Evolutionary conservation across 140 eudicot species (phyloP).

Genomic region (Oenanthe javanica): DNA sequence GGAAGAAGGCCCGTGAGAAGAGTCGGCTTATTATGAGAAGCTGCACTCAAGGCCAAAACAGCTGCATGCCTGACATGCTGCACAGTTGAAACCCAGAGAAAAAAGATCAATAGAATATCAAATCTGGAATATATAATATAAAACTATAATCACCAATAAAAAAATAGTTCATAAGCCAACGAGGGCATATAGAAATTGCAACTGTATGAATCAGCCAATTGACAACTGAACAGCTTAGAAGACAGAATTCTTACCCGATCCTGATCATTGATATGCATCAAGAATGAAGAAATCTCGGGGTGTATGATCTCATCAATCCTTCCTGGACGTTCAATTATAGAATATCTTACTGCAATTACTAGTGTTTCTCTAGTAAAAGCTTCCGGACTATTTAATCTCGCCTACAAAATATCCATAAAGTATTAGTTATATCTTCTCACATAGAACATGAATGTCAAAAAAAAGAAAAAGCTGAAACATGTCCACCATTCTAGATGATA

Average conservation of each 20-base stretch:
- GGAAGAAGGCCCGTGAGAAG: constrained; percentile 84
- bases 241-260: constrained; percentile 52
- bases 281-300: constrained; percentile 86
- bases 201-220: neutral
- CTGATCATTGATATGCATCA: constrained; percentile 90
- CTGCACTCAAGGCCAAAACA: constrained; percentile 87
- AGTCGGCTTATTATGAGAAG: constrained; percentile 89
- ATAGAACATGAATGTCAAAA: neutral
- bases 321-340: constrained; percentile 88
- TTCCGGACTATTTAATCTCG: constrained; percentile 33
- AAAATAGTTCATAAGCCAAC: neutral
- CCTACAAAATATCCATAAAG: constrained; percentile 41
- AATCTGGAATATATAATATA: too few species aligned
- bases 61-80: constrained; percentile 99
- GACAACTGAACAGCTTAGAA: neutral
- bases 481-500: too few species aligned
- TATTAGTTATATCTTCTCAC: neutral
- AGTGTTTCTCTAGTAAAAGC: too few species aligned
- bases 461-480: neutral
- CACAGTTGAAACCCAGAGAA: constrained; percentile 9
- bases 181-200: neutral
- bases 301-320: constrained; percentile 71
- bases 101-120: neutral
- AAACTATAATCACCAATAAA: neutral
- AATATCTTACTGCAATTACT: constrained; percentile 67